These are phyloP conservation scores for Phoma sp. DNA, from an alignment of 2,329 filamentous ascomycete genomes.

Conservation along the genomic window DNA sequence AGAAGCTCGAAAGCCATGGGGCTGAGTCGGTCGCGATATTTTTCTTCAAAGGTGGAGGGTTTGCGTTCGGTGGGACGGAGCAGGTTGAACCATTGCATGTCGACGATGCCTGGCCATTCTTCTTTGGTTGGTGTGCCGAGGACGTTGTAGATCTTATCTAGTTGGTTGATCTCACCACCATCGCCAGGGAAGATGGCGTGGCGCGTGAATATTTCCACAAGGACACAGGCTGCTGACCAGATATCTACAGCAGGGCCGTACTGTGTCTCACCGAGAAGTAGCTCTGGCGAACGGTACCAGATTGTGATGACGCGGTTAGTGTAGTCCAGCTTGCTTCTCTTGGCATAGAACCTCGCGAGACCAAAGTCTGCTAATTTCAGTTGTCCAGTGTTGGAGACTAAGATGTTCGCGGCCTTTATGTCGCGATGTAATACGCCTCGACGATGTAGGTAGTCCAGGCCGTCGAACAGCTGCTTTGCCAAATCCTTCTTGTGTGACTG, in stretches of 20 bases:
- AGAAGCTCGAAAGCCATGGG: slow-evolving; percentile 84
- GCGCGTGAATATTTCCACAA: slow-evolving; percentile 94
- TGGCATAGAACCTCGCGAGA: slow-evolving; percentile 93
- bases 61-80: slow-evolving; percentile 78
- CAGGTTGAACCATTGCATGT: slow-evolving; percentile 97
- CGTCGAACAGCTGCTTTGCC: slow-evolving; percentile 90
- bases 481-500: slow-evolving; percentile 90
- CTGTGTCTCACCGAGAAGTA: slow-evolving; percentile 90
- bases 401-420: slow-evolving; percentile 97
- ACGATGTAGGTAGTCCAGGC: slow-evolving; percentile 90
- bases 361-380: slow-evolving; percentile 97
- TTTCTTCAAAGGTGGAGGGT: slow-evolving; percentile 79
- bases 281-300: slow-evolving; percentile 96
- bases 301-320: slow-evolving; percentile 99
- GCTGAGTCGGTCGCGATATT: slow-evolving; percentile 79
- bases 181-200: slow-evolving; percentile 95
- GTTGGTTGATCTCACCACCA: slow-evolving; percentile 91
- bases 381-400: slow-evolving; percentile 87
- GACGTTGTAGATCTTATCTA: slow-evolving; percentile 95
- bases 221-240: slow-evolving; percentile 96
- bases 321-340: slow-evolving; percentile 89
- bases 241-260: slow-evolving; percentile 97
- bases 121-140: slow-evolving; percentile 84
- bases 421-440: slow-evolving; percentile 95
- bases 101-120: slow-evolving; percentile 89